A percentile compares a stretch with the other conserved stretches of the same genome.
phyloP scores from a whole-genome alignment of 2,329 filamentous ascomycete genomes.

The Diaporthe sp. region DNA sequence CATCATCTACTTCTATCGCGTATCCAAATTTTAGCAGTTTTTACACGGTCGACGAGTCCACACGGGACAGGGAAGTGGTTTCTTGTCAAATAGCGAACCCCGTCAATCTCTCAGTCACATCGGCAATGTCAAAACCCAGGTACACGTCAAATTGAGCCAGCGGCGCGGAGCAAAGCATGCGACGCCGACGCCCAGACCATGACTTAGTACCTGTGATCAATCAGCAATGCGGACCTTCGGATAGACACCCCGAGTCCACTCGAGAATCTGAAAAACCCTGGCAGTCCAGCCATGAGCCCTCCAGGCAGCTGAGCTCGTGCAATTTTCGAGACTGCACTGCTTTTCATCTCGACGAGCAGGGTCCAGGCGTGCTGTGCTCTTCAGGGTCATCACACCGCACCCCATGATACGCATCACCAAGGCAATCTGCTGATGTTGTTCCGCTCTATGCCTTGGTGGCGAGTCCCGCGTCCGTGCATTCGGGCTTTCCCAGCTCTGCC shows the following conservation, averaged over 20 bases:
- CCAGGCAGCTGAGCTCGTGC: neutral
- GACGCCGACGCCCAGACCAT: neutral
- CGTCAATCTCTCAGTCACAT: slow-evolving; percentile 1
- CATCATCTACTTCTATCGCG: neutral
- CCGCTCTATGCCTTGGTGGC: slow-evolving; percentile 29
- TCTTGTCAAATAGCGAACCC: neutral
- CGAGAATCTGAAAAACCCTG: no score
- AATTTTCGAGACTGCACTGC: slow-evolving; percentile 6
- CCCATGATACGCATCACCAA: slow-evolving; percentile 1
- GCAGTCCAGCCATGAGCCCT: neutral
- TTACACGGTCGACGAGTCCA: neutral
- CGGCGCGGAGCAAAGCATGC: neutral
- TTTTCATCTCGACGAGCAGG: slow-evolving; percentile 14
- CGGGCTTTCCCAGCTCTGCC: slow-evolving; percentile 24
- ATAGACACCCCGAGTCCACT: neutral
- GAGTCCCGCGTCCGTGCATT: slow-evolving; percentile 8
- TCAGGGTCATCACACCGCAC: slow-evolving; percentile 18
- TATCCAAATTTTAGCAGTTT: neutral
- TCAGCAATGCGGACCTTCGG: neutral
- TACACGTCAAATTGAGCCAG: neutral
- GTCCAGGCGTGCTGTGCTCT: slow-evolving; percentile 18
- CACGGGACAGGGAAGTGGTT: neutral
- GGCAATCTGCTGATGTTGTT: slow-evolving; percentile 9
- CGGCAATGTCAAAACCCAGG: neutral
- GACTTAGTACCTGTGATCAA: neutral